These are phyloP conservation scores for Trichosanthes cucumerina DNA, from an alignment of 306 rosid genomes.

Conservation along the genomic window DNA sequence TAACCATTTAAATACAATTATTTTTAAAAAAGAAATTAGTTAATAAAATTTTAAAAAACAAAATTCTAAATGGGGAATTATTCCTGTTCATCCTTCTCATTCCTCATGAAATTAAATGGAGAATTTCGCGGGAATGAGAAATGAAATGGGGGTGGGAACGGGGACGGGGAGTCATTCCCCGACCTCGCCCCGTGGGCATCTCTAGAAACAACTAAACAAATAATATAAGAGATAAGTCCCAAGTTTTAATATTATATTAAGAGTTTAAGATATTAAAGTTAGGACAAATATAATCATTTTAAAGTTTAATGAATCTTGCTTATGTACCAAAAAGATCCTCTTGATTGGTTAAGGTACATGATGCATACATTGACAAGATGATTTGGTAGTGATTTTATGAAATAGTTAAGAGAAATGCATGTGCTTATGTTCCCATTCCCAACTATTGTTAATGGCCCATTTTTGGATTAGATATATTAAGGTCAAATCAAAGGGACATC, in stretches of 20 bases:
- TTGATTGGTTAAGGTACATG: constrained; percentile 9
- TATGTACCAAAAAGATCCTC: neutral
- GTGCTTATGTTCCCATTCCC: constrained; percentile 74
- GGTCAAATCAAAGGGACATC: constrained; percentile 37
- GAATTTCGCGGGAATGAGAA: too few relatives aligned
- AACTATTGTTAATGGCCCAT: constrained; percentile 42
- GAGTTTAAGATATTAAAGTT: neutral
- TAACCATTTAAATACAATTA: too few relatives aligned
- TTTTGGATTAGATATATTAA: constrained; percentile 36
- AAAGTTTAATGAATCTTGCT: neutral
- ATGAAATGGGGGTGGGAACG: too few relatives aligned
- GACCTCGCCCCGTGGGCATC: too few relatives aligned
- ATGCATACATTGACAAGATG: constrained; percentile 23
- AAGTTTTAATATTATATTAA: neutral
- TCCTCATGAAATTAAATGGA: too few relatives aligned
- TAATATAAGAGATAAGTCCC: neutral
- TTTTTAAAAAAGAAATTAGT: too few relatives aligned
- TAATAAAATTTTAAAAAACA: too few relatives aligned
- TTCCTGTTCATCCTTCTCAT: too few relatives aligned
- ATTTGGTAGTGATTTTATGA: constrained; percentile 45
- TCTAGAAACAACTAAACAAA: too few relatives aligned
- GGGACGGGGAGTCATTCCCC: too few relatives aligned
- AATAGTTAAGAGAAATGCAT: constrained; percentile 54
- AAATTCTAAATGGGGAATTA: too few relatives aligned
- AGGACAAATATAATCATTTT: neutral